These are phyloP conservation scores for Mortierella sp. DNA, from an alignment of 371 early-diverging fungal genomes.

Conservation along the genomic window DNA sequence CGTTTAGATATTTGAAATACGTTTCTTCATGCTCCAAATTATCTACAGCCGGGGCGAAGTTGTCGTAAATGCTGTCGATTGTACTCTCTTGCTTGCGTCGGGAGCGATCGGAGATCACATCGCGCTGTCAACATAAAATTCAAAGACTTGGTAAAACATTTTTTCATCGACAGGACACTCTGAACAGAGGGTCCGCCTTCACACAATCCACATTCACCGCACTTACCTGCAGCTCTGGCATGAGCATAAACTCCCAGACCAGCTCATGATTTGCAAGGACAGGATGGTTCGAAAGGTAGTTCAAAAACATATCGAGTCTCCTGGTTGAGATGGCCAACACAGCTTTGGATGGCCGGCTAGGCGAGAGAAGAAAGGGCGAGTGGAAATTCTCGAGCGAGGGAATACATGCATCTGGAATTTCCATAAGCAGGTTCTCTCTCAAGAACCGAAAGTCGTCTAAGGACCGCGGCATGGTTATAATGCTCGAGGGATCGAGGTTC, in stretches of 20 bases:
- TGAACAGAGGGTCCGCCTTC: no score
- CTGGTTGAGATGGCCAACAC: constrained; percentile 51
- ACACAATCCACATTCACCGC: no score
- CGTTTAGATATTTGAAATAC: constrained; percentile 36
- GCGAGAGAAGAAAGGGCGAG: constrained; percentile 55
- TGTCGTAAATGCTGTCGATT: constrained; percentile 49
- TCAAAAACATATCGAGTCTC: constrained; percentile 59
- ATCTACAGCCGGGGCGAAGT: constrained; percentile 30
- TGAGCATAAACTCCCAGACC: constrained; percentile 62
- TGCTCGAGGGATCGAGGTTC: constrained; percentile 47
- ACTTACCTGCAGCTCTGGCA: constrained; percentile 57
- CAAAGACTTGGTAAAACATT: no score
- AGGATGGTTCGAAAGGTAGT: constrained; percentile 62
- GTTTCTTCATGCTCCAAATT: constrained; percentile 48
- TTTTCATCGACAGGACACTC: no score
- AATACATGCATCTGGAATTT: constrained; percentile 63
- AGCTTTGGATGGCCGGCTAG: constrained; percentile 58
- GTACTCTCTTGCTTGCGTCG: constrained; percentile 34
- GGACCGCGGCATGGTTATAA: constrained; percentile 56
- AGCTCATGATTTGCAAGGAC: constrained; percentile 58
- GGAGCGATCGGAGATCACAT: constrained; percentile 35
- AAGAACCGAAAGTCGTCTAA: constrained; percentile 63
- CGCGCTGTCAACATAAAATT: constrained; percentile 12
- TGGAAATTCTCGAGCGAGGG: constrained; percentile 59
- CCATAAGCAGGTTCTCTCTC: constrained; percentile 56